Conservation (phyloP, 2,329 filamentous ascomycete species). For the Colletotrichum euphorbiae region DNA sequence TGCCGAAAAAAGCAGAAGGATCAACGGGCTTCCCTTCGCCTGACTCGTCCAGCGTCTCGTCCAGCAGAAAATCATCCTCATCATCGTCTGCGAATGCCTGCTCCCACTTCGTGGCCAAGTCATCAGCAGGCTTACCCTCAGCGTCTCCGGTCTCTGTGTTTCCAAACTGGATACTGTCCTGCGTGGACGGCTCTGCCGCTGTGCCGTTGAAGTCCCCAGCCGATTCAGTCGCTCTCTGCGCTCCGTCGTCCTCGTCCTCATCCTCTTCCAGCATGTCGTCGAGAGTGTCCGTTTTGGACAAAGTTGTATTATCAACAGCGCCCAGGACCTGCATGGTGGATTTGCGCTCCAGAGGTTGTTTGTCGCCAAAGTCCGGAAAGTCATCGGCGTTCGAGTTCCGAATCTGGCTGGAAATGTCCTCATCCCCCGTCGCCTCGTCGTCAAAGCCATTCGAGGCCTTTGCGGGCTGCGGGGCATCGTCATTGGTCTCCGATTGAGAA, state of each 20-base stretch:
- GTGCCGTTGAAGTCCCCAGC: background rate
- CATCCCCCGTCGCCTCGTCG: conserved; percentile 61
- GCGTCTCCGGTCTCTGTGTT: conserved; percentile 37
- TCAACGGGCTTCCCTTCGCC: conserved; percentile 64
- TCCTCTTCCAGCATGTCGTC: conserved; percentile 49
- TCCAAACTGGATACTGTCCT: conserved; percentile 8
- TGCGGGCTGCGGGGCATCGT: conserved; percentile 42
- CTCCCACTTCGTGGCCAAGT: conserved; percentile 85
- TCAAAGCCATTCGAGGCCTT: conserved; percentile 48
- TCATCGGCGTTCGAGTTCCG: conserved; percentile 48
- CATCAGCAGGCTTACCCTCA: conserved; percentile 58
- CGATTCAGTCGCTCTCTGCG: background rate
- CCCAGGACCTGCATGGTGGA: conserved; percentile 76
- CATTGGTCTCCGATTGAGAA: conserved; percentile 50
- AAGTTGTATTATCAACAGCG: conserved; percentile 54
- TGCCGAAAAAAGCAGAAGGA: conserved; percentile 76
- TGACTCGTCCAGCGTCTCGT: conserved; percentile 61
- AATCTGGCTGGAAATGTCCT: conserved; percentile 73
- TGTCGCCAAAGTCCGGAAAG: conserved; percentile 42
- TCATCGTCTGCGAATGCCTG: conserved; percentile 82
- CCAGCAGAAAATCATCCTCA: conserved; percentile 72
- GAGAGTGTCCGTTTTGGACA: conserved; percentile 42
- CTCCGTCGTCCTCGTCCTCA: conserved; percentile 40
- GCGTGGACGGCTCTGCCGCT: background rate
- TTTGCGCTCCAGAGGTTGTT: conserved; percentile 69